Percentiles rank a stretch among this genome's conserved stretches.
These are phyloP conservation scores for Oryza glumipatula DNA, from an alignment of 176 grass and related monocot species.

Conservation along the genomic window DNA sequence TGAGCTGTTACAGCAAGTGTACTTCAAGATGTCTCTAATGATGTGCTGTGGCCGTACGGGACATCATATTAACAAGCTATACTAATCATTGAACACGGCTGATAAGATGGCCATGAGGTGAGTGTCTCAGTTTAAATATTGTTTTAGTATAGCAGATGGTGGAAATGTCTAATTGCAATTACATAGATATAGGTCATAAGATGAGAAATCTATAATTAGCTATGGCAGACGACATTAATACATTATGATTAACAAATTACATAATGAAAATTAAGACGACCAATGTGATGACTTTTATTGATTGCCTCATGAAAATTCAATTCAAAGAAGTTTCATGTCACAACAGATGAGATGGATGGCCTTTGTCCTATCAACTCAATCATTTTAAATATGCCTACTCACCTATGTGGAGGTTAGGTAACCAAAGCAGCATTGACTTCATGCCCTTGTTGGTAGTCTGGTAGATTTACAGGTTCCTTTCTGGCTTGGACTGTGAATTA, in stretches of 20 bases:
- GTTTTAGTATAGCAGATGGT: conserved; percentile 25
- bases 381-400: conserved; percentile 43
- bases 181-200: conserved; percentile 1
- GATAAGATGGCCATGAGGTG: conserved; percentile 31
- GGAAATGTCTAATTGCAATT: not conserved
- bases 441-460: not conserved
- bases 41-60: not conserved
- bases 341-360: conserved; percentile 32
- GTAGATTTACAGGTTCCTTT: conserved; percentile 31
- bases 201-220: conserved; percentile 6
- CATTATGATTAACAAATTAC: not conserved
- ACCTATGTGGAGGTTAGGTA: conserved; percentile 44
- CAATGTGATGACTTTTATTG: not conserved
- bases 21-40: conserved; percentile 29
- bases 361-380: conserved; percentile 43
- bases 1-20: conserved; percentile 10
- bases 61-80: conserved; percentile 15
- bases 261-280: conserved; percentile 3
- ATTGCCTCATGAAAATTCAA: conserved; percentile 34
- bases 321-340: conserved; percentile 34
- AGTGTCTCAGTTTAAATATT: conserved; percentile 11
- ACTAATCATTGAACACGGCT: conserved; percentile 21
- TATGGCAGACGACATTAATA: conserved; percentile 2
- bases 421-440: conserved; percentile 60
- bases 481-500: conserved; percentile 34